phyloP scores from a whole-genome alignment of 169 alveolate species.

The Plasmodium gonderi region DNA sequence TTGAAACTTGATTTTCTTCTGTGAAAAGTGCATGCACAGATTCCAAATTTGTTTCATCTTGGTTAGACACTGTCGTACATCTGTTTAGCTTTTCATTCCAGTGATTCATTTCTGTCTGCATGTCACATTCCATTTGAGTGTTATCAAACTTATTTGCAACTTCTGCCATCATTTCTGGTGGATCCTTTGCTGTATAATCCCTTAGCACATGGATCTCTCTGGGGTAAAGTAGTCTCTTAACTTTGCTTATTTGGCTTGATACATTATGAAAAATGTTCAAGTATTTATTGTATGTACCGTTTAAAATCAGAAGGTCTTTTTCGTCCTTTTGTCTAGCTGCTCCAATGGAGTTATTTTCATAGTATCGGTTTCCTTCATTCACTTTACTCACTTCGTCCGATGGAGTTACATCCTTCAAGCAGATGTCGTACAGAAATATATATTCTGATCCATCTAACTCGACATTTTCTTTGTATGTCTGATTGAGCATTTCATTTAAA shows the following conservation, averaged over 20 bases:
- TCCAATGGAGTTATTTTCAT: not conserved
- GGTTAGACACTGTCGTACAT: not conserved
- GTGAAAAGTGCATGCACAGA: not conserved
- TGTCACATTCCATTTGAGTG: not conserved
- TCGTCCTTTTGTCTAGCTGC: not conserved
- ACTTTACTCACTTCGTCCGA: too few relatives aligned
- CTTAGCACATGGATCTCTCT: not conserved
- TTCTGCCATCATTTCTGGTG: not conserved
- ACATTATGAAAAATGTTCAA: conserved; percentile 10
- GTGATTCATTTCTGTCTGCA: not conserved
- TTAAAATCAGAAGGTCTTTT: not conserved
- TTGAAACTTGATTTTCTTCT: not conserved
- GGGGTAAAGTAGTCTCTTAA: conserved; percentile 15
- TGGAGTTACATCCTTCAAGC: not conserved
- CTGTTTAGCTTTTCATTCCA: not conserved
- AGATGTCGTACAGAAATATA: conserved; percentile 42
- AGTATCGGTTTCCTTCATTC: too few relatives aligned
- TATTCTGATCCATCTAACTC: conserved; percentile 46
- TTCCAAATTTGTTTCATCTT: not conserved
- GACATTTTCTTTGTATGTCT: conserved; percentile 27
- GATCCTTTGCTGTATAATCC: not conserved
- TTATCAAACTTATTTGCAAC: not conserved
- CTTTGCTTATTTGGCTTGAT: not conserved
- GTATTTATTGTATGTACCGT: conserved; percentile 1
- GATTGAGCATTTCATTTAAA: conserved; percentile 19